Evolutionary conservation across 169 alveolate species (phyloP), one percentile per base, ranked within the genome.

Genomic region (Eimeria maxima): DNA sequence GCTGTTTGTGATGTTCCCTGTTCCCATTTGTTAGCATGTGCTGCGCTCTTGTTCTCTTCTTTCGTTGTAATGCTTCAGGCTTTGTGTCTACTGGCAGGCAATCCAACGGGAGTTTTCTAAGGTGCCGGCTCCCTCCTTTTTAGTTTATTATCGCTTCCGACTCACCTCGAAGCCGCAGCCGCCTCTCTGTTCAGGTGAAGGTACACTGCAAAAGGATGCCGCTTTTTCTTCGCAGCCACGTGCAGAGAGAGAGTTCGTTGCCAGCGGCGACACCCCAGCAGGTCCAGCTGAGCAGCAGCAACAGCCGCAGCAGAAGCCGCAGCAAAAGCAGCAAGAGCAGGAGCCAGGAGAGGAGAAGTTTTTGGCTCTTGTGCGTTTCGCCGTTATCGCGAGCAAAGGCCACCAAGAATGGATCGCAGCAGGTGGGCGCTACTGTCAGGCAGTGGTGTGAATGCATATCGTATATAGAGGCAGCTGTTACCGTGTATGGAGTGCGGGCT

Each of bases 81-180:
- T 90, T 16, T 90, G 95, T 78, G 76, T 90, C 14, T 73, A 71
- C 78, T 90, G 95, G 95, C 95, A 90, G 27, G 89, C 95, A 47
- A 60, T 90, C 14, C 95, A 90, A 65, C 71, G 95, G 24, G 95
- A 90, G 18, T 90, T 90, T 29, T 18, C 89, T 29, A 90, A 65
- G 38, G 83, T 76, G 42, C 89, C 95, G 45, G 95, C 95, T 27
- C 95, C 95, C 2, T 90, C 95, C 6, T 90, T 67, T 33, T 53
- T 90, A 16, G 95, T 90, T 50, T 90, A 90, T 47, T 90, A 90
- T 53, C 95, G 95, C 42, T 63, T 90, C 16, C 95, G 95, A 20
- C 69, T 81, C 0, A 81, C 90, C 10, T 18, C 69, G 11, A 18
- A 57, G 65, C 90, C 90, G 4, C 90, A 81, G 27, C 24, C 90